Evolutionary conservation across 805 yeast genomes (phyloP).

Genomic region (Dipodascus albidus): DNA sequence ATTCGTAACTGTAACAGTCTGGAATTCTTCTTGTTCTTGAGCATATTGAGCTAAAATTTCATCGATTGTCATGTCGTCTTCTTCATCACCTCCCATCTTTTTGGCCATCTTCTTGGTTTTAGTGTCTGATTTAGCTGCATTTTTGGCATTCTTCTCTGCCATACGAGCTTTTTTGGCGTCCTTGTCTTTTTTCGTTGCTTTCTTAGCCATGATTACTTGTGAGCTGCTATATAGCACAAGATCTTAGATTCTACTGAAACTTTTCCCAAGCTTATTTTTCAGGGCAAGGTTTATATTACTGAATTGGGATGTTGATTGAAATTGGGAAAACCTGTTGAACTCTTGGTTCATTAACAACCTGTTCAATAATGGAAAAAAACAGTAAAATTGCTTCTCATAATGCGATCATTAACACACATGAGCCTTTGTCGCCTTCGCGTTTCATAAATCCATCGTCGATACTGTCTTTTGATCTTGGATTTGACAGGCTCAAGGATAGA

Average conservation of each 20-base stretch:
- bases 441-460: constrained; percentile 1
- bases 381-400: no score
- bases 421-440: not conserved
- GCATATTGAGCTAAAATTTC: constrained; percentile 68
- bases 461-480: constrained; percentile 20
- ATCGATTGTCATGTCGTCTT: constrained; percentile 80
- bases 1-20: constrained; percentile 52
- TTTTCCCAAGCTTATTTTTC: not conserved
- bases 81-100: constrained; percentile 69
- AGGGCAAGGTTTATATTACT: not conserved
- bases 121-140: constrained; percentile 55
- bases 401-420: not conserved
- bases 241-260: not conserved
- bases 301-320: not conserved
- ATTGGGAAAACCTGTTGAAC: no score
- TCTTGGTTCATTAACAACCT: no score
- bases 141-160: constrained; percentile 74
- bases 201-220: constrained; percentile 60
- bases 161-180: constrained; percentile 85
- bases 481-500: constrained; percentile 27
- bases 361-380: no score
- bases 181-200: constrained; percentile 67
- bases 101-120: constrained; percentile 67
- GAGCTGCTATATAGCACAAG: not conserved
- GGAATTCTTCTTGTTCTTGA: constrained; percentile 66